Evolutionary conservation across 306 rosid species (phyloP), one percentile per base, ranked within the genome.

Genomic region (Citrullus colocynthis): DNA sequence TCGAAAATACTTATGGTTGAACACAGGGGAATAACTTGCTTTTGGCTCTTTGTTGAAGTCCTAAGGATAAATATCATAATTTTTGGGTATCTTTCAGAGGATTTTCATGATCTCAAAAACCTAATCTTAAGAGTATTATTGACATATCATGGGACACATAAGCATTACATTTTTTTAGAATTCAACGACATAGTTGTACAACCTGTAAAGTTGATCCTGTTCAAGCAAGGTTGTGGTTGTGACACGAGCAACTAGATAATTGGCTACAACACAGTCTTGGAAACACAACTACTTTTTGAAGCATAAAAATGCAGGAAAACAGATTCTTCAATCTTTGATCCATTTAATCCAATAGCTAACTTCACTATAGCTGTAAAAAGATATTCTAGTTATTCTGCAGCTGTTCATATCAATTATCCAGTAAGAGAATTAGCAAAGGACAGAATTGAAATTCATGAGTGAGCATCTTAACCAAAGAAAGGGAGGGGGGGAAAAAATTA

Each of bases 401-500:
- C 51, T 18, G n/a, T 64, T 64, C 52, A 39, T 39, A 66, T 66
- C 41, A 28, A 14, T 14, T 24, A 49, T 72, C 59, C 60, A 39
- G 74, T n/a, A n/a, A 41, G 51, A 41, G 54, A 42, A 42, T 6
- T 41, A 67, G 55, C 4, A 72, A 72, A 28, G n/a, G 39, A 49
- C 24, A 32, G 15, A 11, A 72, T 20, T 72, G 12, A 72, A 71
- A 72, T 45, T 72, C 76, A 72, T 72, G 21, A 49, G 52, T 15
- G 60, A 44, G 24, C 60, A 72, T 60, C 60, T 72, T 72, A 48
- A 48, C 6, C 12, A 49, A 30, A 77, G 37, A 59, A 36, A 28
- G 76, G 57, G 17, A 36, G 54, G 66, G 69, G 69, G 24, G 6
- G 44, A 74, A 51, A 48, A 77, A 83, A 75, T 24, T 83, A 94